A percentile compares a stretch with the other conserved stretches of the same genome.
These are phyloP conservation scores for Trichoderma reesei DNA, from an alignment of 495 filamentous ascomycete species.

Conservation along the genomic window DNA sequence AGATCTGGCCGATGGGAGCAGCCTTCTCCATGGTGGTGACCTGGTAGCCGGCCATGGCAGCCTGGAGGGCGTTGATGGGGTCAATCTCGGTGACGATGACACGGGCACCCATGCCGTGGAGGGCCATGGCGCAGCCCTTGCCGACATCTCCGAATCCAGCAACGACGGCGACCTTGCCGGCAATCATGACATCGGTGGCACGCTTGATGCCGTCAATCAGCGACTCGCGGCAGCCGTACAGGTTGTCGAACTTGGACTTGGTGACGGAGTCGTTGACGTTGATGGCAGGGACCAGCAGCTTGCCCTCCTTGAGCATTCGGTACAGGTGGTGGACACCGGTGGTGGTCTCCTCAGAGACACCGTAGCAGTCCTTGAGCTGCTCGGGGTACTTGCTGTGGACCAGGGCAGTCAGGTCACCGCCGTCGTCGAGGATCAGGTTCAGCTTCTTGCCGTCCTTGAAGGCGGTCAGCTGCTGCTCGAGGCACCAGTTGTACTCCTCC, in stretches of 20 bases:
- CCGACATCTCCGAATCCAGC: conserved; percentile 98
- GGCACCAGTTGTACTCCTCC: conserved; percentile 99
- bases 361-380: conserved; percentile 93
- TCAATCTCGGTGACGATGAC: conserved; percentile 96
- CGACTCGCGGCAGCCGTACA: conserved; percentile 98
- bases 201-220: conserved; percentile 99
- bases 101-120: conserved; percentile 93
- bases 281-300: conserved; percentile 89
- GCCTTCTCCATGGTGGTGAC: conserved; percentile 98
- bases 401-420: conserved; percentile 92
- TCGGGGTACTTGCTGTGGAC: conserved; percentile 98
- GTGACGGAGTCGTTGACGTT: conserved; percentile 99
- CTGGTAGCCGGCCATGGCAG: conserved; percentile 93
- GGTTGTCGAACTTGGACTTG: conserved; percentile 99
- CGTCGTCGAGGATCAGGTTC: conserved; percentile 98
- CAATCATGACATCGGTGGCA: conserved; percentile 99
- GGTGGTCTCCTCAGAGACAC: conserved; percentile 98
- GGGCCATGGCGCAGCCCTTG: conserved; percentile 94
- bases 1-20: conserved; percentile 81
- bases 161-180: conserved; percentile 94
- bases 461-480: conserved; percentile 93
- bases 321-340: conserved; percentile 99
- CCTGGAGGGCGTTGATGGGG: conserved; percentile 99
- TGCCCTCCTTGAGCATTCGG: conserved; percentile 87
- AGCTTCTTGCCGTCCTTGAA: conserved; percentile 96